Evolutionary conservation across 1,284 basidiomycete species (phyloP), one percentile per base, ranked within the genome.

Genomic region (Thelephora terrestris): DNA sequence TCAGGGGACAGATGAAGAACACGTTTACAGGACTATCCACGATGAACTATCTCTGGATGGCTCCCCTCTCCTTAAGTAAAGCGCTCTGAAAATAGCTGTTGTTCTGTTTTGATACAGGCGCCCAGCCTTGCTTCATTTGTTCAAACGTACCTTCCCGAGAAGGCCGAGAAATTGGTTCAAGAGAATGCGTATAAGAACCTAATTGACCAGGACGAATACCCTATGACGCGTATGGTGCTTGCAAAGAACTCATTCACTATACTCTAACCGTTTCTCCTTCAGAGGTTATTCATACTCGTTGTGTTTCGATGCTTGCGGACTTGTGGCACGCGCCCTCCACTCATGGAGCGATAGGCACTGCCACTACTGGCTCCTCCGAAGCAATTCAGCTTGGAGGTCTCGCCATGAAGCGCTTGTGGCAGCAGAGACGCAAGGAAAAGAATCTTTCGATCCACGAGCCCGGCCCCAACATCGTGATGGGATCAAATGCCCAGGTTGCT

Each of bases 351-450:
- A 79, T 93, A 48, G 91, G 91, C 6, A 95, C 93, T 0, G 92
- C 94, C 0, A 96, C 93, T 2, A 95, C 93, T 1, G 94, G 94
- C 5, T 92, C 89, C 0, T 93, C 83, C 2, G 92, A 96, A 66
- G 93, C 91, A 2, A 91, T 94, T 58, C 90, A 93, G 67, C 84
- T 96, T 6, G 93, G 91, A 16, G 93, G 92, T 40, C 77, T 98
- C 18, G 91, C 94, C 16, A 88, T 97, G 81, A 98, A 98, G 71
- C 87, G 85, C 59, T 76, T 83, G 44, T 97, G 94, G 94, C 93
- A 97, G 65, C 81, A 81, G 54, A 83, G 79, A 61, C 84, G 86
- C 65, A 93, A 92, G 68, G 84, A 80, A 1, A 79, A 78, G 1
- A 93, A 92, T 36, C 92, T 92, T 65, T 83, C 79, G 52, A 88